phyloP scores from a whole-genome alignment of 2,329 filamentous ascomycete species.

The Neoascochyta sp. region DNA sequence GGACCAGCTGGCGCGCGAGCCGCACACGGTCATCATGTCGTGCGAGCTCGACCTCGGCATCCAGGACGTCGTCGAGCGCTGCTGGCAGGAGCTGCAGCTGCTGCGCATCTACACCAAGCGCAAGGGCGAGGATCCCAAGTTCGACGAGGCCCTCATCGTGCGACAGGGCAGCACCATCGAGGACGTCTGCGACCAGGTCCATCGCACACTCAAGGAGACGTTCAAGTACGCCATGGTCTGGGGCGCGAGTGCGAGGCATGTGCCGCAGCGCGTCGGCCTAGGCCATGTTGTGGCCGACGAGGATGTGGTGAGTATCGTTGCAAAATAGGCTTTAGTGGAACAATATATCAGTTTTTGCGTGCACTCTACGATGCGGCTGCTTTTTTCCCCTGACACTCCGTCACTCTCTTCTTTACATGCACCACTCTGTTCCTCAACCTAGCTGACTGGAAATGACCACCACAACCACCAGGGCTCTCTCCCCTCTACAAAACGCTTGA shows the following conservation, averaged over 20 bases:
- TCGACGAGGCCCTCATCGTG: conserved; percentile 88
- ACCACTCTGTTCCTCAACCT: no score
- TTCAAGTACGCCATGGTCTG: conserved; percentile 99
- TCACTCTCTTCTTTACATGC: no score
- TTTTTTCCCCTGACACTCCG: no score
- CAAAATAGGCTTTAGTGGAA: no score
- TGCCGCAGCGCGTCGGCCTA: conserved; percentile 89
- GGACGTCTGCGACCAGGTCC: conserved; percentile 94
- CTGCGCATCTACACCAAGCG: conserved; percentile 85
- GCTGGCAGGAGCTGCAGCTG: conserved; percentile 87
- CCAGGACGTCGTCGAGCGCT: conserved; percentile 86
- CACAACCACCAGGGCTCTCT: no score
- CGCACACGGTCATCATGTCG: conserved; percentile 92
- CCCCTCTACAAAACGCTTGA: no score
- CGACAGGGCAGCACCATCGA: conserved; percentile 83
- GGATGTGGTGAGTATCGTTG: conserved; percentile 65
- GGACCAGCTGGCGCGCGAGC: conserved; percentile 85
- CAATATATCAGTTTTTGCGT: no score
- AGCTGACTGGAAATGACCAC: no score
- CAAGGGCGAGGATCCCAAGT: conserved; percentile 86
- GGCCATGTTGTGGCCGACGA: conserved; percentile 71
- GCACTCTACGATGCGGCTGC: no score
- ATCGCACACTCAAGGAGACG: conserved; percentile 91
- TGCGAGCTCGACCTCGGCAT: conserved; percentile 95
- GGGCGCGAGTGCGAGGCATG: conserved; percentile 92